Evolutionary conservation across 129 eudicot species (phyloP).

Genomic region (Silybum marianum): DNA sequence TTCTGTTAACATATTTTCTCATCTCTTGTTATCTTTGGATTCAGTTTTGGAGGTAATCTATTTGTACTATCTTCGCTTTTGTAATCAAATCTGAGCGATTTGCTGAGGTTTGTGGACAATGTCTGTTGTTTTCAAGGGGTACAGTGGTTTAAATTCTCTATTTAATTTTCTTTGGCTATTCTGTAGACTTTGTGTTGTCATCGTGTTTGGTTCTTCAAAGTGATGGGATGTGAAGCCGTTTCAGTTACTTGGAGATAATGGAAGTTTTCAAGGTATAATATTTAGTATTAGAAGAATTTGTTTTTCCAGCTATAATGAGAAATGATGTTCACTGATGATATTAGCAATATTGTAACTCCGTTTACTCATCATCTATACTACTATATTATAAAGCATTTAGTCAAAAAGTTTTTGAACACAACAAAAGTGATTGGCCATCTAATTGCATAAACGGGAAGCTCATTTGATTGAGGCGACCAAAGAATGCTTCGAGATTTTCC

Average conservation of each 20-base stretch:
- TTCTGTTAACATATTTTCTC: neutral
- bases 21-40: neutral
- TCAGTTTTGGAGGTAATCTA: too few species aligned
- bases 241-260: too few species aligned
- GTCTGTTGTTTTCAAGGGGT: neutral
- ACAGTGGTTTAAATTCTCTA: conserved; percentile 59
- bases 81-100: neutral
- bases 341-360: neutral
- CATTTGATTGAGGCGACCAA: too few species aligned
- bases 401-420: neutral
- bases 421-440: neutral
- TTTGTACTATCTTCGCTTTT: too few species aligned
- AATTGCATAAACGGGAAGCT: too few species aligned
- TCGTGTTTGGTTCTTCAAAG: conserved; percentile 34
- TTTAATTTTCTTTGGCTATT: conserved; percentile 4
- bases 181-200: conserved; percentile 1
- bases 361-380: too few species aligned
- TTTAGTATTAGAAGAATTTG: conserved; percentile 6
- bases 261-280: conserved; percentile 48
- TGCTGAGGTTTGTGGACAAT: too few species aligned
- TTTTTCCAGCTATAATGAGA: neutral
- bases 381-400: neutral
- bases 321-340: neutral
- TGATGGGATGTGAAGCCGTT: neutral
- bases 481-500: too few species aligned